These are phyloP conservation scores for Boletus barrowsii DNA, from an alignment of 768 basidiomycete genomes.

Conservation along the genomic window DNA sequence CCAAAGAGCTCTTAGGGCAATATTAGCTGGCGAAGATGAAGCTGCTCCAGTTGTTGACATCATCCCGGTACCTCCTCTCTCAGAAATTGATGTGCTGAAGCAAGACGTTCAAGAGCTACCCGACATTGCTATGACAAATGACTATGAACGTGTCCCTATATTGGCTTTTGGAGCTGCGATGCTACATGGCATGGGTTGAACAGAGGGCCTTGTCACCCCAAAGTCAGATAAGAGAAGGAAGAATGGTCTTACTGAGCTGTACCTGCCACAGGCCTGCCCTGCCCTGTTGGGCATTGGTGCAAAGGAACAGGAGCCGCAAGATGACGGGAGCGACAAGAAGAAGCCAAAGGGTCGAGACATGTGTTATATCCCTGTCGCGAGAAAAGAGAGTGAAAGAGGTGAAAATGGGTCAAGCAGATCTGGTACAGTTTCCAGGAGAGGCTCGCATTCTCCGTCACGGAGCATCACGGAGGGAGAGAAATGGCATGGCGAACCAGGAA, in stretches of 20 bases:
- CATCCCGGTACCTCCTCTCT: constrained; percentile 56
- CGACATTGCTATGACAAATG: constrained; percentile 69
- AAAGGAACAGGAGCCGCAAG: constrained; percentile 73
- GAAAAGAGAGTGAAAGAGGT: too few species aligned
- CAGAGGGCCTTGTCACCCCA: constrained; percentile 71
- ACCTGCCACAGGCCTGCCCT: constrained; percentile 73
- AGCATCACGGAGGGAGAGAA: too few species aligned
- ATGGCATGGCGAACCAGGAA: too few species aligned
- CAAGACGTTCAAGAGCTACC: constrained; percentile 83
- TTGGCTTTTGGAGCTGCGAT: constrained; percentile 92
- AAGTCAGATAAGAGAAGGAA: constrained; percentile 47
- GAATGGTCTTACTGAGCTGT: constrained; percentile 68
- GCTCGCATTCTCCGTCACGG: too few species aligned
- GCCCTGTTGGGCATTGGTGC: constrained; percentile 92
- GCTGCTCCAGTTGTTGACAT: constrained; percentile 51
- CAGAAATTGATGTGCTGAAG: constrained; percentile 80
- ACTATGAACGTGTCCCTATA: constrained; percentile 91
- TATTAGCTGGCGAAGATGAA: constrained; percentile 54
- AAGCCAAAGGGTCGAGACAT: too few species aligned
- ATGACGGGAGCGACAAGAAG: constrained; percentile 65
- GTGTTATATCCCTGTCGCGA: too few species aligned
- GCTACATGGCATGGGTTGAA: constrained; percentile 96
- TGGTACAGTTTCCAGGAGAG: too few species aligned
- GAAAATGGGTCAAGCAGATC: too few species aligned
- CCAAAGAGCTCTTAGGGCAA: constrained; percentile 72